Evolutionary conservation across 768 basidiomycete genomes (phyloP), one percentile per base, ranked within the genome.

Genomic region (Tricholoma furcatifolium): DNA sequence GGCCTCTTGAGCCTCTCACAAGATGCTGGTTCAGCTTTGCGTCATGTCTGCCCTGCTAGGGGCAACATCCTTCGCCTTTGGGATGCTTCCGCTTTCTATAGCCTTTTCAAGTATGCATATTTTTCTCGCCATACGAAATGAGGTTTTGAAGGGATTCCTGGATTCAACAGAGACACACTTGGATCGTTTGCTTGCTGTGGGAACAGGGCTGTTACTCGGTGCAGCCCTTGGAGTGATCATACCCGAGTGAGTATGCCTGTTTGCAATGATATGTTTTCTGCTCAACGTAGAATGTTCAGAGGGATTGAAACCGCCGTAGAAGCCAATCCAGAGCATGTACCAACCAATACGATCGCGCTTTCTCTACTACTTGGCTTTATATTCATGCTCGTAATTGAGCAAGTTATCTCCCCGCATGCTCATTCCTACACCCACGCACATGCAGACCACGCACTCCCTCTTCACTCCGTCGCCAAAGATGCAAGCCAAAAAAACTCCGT

Each of bases 181-280:
- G 36, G 73, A 78, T 54, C 68, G 74, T 68, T 71, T 77, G 58
- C 72, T 70, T 7, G 79, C 80, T 39, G 65, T 92, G 14, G 88
- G 91, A 10, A 88, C 88, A 7, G 95, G 95, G 10, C 72, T 98
- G 10, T 77, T 98, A 15, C 78, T 97, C 12, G 95, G 95, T 3
- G 88, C 95, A 2, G 93, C 92, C 0, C 70, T 98, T 57, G 91
- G 91, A 11, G 84, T 98, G 21, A 92, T 98, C 57, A 86, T 98
- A 47, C 95, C 96, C 34, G 95, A 97, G 89, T 94, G 69, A 67
- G 88, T 84, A 30, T 3, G 14, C 5, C 24, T 6, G 20, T 34
- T 43, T 32, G 38, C 21, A 10, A 11, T 17, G 12, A 21, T 32
- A 38, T 40, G 23, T 14, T 23, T 32, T 34, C n/a, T 44, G 36